Evolutionary conservation across 768 basidiomycete genomes (phyloP).

Genomic region (Gymnopilus junonius): DNA sequence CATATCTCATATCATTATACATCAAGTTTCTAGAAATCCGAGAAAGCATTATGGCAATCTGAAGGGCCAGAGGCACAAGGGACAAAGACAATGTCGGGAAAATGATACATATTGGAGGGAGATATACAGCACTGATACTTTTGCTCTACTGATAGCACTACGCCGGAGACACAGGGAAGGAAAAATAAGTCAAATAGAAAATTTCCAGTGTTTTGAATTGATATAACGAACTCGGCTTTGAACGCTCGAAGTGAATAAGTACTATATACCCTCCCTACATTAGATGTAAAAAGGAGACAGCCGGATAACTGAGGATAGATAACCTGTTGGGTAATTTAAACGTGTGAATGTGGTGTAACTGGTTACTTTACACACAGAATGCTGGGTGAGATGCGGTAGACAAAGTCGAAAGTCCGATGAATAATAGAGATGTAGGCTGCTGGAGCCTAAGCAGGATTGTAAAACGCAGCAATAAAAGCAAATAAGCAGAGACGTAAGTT

Average conservation of each 20-base stretch:
- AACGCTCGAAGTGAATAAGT: not conserved
- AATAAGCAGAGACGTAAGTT: not conserved
- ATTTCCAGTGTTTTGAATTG: not conserved
- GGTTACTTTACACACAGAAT: slow-evolving; percentile 8
- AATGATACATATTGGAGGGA: no score
- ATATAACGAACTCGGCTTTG: not conserved
- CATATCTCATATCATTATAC: no score
- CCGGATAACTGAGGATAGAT: not conserved
- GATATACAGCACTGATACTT: no score
- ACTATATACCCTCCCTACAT: not conserved
- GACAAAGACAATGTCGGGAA: no score
- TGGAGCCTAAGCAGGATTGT: not conserved
- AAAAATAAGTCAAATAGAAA: not conserved
- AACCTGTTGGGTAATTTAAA: not conserved
- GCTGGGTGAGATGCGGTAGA: not conserved
- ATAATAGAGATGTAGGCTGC: not conserved
- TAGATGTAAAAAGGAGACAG: not conserved
- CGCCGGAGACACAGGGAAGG: no score
- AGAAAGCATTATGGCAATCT: no score
- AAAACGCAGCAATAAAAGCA: not conserved
- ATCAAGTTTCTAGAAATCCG: no score
- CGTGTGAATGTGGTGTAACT: not conserved
- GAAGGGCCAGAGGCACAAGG: no score
- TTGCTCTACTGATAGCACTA: no score
- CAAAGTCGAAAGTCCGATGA: not conserved